Evolutionary conservation across 805 yeast genomes (phyloP).

Genomic region (Myxozyma sirexii): DNA sequence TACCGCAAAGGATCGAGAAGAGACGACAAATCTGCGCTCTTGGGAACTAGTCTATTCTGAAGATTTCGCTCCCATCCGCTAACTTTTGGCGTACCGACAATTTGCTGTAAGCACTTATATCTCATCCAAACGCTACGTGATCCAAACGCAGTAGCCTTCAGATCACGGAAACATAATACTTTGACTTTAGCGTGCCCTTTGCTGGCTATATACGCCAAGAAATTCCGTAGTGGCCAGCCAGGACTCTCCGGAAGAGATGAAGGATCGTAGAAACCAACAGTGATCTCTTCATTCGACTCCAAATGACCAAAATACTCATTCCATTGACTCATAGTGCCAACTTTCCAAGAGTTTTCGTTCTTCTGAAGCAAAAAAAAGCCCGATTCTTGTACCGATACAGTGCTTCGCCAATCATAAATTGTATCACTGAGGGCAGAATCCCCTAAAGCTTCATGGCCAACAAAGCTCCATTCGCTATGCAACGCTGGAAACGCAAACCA

Average conservation of each 20-base stretch:
- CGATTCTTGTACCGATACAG: neutral
- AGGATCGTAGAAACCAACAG: slow-evolving; percentile 48
- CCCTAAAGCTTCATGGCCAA: neutral
- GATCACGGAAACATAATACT: slow-evolving; percentile 48
- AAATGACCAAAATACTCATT: slow-evolving; percentile 28
- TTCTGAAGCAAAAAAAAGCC: slow-evolving; percentile 37
- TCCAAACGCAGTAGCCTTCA: slow-evolving; percentile 13
- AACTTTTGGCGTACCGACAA: slow-evolving; percentile 44
- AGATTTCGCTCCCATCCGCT: slow-evolving; percentile 91
- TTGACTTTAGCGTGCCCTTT: slow-evolving; percentile 45
- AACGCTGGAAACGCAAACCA: slow-evolving; percentile 86
- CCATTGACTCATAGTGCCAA: slow-evolving; percentile 33
- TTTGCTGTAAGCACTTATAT: slow-evolving; percentile 21
- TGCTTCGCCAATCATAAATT: slow-evolving; percentile 22
- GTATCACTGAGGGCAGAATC: slow-evolving; percentile 9
- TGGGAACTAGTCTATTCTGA: slow-evolving; percentile 69
- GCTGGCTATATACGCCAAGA: slow-evolving; percentile 51
- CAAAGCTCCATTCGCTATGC: slow-evolving; percentile 53
- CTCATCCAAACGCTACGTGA: slow-evolving; percentile 39
- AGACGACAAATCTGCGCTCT: slow-evolving; percentile 77
- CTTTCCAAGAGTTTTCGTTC: slow-evolving; percentile 25
- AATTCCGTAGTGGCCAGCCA: slow-evolving; percentile 61
- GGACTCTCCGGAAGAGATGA: slow-evolving; percentile 45
- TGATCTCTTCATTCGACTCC: slow-evolving; percentile 31
- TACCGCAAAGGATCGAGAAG: slow-evolving; percentile 70